phyloP scores from a whole-genome alignment of 495 filamentous ascomycete species.

The Trichocladium uniseriatum region DNA sequence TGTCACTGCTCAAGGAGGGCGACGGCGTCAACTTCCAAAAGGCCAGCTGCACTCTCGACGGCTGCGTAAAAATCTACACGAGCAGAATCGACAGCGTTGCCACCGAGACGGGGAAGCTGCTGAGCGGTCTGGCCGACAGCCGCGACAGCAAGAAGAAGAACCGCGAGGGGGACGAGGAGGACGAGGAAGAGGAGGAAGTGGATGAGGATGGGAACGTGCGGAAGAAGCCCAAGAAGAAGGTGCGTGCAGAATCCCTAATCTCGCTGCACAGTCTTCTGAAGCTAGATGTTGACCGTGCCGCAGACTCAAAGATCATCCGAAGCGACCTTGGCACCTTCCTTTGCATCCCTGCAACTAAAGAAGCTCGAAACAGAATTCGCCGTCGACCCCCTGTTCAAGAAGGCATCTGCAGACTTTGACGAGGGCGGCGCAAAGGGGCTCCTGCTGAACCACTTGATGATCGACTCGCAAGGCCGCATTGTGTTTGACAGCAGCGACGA shows the following conservation, averaged over 20 bases:
- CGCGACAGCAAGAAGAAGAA: conserved; percentile 62
- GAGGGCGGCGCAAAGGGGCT: conserved; percentile 96
- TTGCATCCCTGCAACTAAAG: conserved; percentile 81
- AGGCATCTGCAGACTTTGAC: conserved; percentile 95
- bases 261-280: not conserved
- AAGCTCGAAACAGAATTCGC: conserved; percentile 96
- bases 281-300: not conserved
- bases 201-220: conserved; percentile 66
- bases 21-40: conserved; percentile 98
- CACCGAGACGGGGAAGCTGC: conserved; percentile 88
- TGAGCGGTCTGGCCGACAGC: conserved; percentile 91
- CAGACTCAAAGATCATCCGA: conserved; percentile 70
- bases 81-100: conserved; percentile 97
- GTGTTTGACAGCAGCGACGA: conserved; percentile 99
- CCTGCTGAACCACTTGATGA: conserved; percentile 87
- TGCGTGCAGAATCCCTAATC: not conserved
- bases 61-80: conserved; percentile 99
- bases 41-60: conserved; percentile 94
- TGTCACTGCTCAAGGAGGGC: conserved; percentile 93
- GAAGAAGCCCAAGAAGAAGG: conserved; percentile 66
- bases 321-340: conserved; percentile 80
- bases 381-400: conserved; percentile 96
- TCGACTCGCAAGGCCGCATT: conserved; percentile 83
- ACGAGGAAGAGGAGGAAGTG: conserved; percentile 69
- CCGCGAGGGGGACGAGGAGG: conserved; percentile 53